Base-by-base conservation (phyloP, 116 monocot species). In the Papilionanthe hybrid region DNA sequence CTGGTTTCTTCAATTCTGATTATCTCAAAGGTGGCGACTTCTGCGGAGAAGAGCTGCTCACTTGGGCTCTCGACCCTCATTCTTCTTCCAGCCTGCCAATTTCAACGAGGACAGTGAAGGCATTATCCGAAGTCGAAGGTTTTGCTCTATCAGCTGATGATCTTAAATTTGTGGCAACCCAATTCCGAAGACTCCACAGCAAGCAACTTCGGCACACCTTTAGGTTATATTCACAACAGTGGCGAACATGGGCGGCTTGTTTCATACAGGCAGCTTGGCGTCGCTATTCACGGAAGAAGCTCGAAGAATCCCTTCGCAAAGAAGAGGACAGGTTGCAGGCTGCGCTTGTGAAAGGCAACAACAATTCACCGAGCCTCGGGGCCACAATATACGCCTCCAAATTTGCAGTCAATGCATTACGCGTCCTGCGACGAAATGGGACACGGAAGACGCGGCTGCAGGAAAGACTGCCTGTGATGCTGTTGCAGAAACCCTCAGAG, bases 161-260 rank as follows among this genome's bases (percentile, higher is more conserved):
- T 79, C 76, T 89, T 43, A 86, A 83, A 67, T 89, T 89, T 41
- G 89, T 89, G 18, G 89, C 89, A 2, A 73, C 86, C 8, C 89
- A 89, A 72, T 89, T 89, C 75, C 80, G 86, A 27, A 83, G 89
- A 19, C 79, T 89, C 22, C 89, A 89, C 49, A 86, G 86, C 73
- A 89, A 89, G 74, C 84, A 89, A 27, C 82, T 89, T 17, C 75
- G 56, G 28, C 84, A 89, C 41, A 82, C 86, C 0, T 89, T 89
- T 29, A 81, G 86, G 71, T 84, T 82, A 20, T 86, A 89, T 18
- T 89, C 89, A 15, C 89, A 86, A 27, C 89, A 89, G 23, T 89
- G 89, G 89, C 81, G 86, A 72, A 89, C 89, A 0, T 89, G 89
- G 89, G 89, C 86, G 25, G 89, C 89, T 32, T 89, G 86, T 65